phyloP scores from a whole-genome alignment of 176 grass and related monocot genomes.

The Rhynchospora tenuis region DNA sequence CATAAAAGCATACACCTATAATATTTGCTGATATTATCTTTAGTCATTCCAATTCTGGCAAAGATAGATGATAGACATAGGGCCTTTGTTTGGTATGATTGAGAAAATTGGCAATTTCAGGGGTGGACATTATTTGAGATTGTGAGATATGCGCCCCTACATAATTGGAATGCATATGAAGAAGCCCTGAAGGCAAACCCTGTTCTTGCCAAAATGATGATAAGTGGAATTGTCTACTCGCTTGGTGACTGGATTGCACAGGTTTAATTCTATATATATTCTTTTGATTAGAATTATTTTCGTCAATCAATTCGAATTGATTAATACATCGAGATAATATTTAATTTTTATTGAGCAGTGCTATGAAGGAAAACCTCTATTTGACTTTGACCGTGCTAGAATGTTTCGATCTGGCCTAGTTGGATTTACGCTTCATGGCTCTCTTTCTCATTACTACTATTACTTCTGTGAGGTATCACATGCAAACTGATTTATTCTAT shows the following conservation, averaged over 20 bases:
- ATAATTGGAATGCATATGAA: conserved; percentile 96
- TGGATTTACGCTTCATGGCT: conserved; percentile 88
- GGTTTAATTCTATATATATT: conserved; percentile 25
- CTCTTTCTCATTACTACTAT: conserved; percentile 96
- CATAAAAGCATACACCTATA: not conserved
- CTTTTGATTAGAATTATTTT: not conserved
- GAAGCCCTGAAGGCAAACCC: conserved; percentile 87
- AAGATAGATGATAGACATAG: not conserved
- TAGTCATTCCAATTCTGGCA: not conserved
- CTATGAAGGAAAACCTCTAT: conserved; percentile 79
- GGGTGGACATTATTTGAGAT: conserved; percentile 96
- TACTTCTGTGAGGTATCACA: conserved; percentile 70
- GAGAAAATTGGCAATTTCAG: conserved; percentile 27
- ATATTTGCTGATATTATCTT: not conserved
- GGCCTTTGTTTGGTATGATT: not conserved
- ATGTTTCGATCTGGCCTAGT: conserved; percentile 90
- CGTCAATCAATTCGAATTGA: not conserved
- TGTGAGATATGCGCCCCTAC: conserved; percentile 77
- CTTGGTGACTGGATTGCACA: conserved; percentile 95
- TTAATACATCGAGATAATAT: not conserved
- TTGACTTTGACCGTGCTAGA: conserved; percentile 81
- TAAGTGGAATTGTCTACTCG: conserved; percentile 92
- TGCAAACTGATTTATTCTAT: not conserved
- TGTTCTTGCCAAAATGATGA: conserved; percentile 98
- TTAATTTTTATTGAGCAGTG: conserved; percentile 41